Evolutionary conservation across 2,329 filamentous ascomycete species (phyloP), one percentile per base, ranked within the genome.

Genomic region (Colletotrichum karsti): DNA sequence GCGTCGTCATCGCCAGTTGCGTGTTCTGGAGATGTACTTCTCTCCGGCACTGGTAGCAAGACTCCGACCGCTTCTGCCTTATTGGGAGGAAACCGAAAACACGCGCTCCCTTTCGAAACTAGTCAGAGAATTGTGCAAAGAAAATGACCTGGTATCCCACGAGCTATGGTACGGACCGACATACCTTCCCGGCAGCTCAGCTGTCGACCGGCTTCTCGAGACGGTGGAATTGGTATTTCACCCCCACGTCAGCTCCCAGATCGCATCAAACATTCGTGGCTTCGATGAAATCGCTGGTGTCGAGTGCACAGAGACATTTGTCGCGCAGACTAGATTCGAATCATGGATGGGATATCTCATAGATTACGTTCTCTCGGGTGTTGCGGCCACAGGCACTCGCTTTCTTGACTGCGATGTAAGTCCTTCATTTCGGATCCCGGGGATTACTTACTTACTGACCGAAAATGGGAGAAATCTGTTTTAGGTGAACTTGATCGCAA

Each of bases 351-450:
- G 24, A 22, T 46, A 46, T 22, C 42, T 46, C 12, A 18, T 46
- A 0, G 42, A 46, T 7, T 46, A 46, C 42, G 24, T 22, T 13
- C 42, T 46, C 12, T 46, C 42, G 24, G 42, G 42, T 3, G 3
- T 46, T 2, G 20, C 42, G 20, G 42, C 0, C 20, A 13, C 42
- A 46, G 20, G 20, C 15, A 1, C 18, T 46, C 42, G 18, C 10
- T 46, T 46, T 46, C 20, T 46, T 13, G 24, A 22, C 13, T 46
- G 24, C 24, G 1, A 46, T 24, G 42, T 46, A 46, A 13, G 42
- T n/a, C 2, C 20, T 9, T 8, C 18, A 24, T 2, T 13, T 0
- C 1, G 18, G 3, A 2, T 18, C 42, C 10, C n/a, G n/a, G n/a
- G n/a, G n/a, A n/a, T n/a, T n/a, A n/a, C n/a, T n/a, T n/a, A n/a